A percentile compares a stretch with the other conserved stretches of the same genome.
Conservation (phyloP, 306 rosid species). For the Quercus variabilis region DNA sequence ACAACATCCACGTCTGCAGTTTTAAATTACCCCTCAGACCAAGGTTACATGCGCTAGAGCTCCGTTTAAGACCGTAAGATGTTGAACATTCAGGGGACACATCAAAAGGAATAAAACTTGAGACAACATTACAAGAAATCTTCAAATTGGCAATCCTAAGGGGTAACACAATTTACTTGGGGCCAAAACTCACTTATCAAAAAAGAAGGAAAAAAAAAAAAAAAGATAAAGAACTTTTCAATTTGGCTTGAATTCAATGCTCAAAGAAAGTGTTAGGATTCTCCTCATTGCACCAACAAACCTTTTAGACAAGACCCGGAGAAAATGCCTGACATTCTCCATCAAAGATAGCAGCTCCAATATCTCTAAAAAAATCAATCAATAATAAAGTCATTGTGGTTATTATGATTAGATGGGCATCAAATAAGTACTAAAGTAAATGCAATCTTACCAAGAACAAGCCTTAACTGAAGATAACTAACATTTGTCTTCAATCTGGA, state of each 20-base stretch:
- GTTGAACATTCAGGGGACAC: not conserved
- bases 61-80: not conserved
- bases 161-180: too few relatives aligned
- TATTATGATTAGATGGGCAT: not conserved
- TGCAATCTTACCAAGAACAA: constrained; percentile 55
- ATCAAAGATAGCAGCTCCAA: constrained; percentile 17
- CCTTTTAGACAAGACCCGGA: not conserved
- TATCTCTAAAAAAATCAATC: constrained; percentile 7
- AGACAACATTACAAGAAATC: not conserved
- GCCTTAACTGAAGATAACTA: constrained; percentile 45
- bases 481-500: constrained; percentile 45
- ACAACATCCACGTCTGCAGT: not conserved
- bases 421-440: constrained; percentile 5
- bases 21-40: not conserved
- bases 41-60: not conserved
- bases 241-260: not conserved
- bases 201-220: too few relatives aligned
- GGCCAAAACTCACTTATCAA: too few relatives aligned
- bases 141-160: not conserved
- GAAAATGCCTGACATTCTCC: constrained; percentile 1
- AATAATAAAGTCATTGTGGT: not conserved
- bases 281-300: not conserved
- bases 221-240: not conserved
- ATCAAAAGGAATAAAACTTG: not conserved
- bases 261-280: not conserved